Percentiles rank a stretch among this genome's conserved stretches.
Evolutionary conservation across 169 alveolate species (phyloP).

Genomic region (Perkinsus marinus): DNA sequence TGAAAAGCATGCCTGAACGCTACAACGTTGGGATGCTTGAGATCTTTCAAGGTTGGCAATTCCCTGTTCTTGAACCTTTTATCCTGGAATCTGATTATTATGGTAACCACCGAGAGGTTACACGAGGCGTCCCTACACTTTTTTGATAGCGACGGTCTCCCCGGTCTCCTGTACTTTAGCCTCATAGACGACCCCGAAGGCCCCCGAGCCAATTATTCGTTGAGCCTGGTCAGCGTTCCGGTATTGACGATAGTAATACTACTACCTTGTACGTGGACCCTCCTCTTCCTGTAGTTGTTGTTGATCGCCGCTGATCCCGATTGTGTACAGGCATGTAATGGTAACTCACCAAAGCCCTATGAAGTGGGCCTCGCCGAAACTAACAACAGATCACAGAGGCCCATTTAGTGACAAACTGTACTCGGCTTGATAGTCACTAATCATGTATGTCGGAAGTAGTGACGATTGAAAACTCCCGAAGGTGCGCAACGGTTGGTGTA

Average conservation of each 20-base stretch:
- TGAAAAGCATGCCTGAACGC: slow-evolving; percentile 66
- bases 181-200: slow-evolving; percentile 88
- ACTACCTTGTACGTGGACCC: not conserved
- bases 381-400: too few species aligned
- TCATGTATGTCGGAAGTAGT: too few species aligned
- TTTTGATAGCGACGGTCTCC: slow-evolving; percentile 83
- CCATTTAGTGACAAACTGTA: too few species aligned
- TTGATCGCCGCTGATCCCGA: not conserved
- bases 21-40: slow-evolving; percentile 75
- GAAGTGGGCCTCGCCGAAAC: too few species aligned
- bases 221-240: not conserved
- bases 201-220: slow-evolving; percentile 73
- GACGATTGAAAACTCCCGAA: too few species aligned
- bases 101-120: not conserved
- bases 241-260: not conserved
- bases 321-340: not conserved
- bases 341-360: not conserved
- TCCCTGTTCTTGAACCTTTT: slow-evolving; percentile 81
- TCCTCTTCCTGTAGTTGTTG: not conserved
- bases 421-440: too few species aligned
- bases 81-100: not conserved
- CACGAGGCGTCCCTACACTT: slow-evolving; percentile 65
- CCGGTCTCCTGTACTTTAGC: slow-evolving; percentile 78
- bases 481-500: not conserved
- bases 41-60: slow-evolving; percentile 68